Percentiles rank a stretch among this genome's conserved stretches.
These are phyloP conservation scores for Astrocystis sublimbata DNA, from an alignment of 495 filamentous ascomycete genomes.

Conservation along the genomic window DNA sequence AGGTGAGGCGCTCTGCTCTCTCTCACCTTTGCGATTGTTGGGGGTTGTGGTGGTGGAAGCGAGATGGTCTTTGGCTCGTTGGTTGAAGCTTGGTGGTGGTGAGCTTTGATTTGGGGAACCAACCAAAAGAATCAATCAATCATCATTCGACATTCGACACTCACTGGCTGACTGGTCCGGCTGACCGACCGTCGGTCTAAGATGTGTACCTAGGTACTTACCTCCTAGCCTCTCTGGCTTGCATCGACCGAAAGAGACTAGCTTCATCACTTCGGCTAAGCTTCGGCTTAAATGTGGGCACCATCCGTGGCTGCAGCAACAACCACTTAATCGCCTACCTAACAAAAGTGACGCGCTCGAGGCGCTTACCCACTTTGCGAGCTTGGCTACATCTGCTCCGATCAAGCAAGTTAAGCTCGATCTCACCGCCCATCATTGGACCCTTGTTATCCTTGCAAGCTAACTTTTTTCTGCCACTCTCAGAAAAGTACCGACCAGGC, in stretches of 20 bases:
- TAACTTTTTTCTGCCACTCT: conserved; percentile 32
- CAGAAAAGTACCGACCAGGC: no score
- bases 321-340: no score
- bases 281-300: conserved; percentile 1
- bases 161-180: neutral
- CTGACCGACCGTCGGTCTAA: neutral
- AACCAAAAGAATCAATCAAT: conserved; percentile 1
- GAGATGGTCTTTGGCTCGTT: conserved; percentile 19
- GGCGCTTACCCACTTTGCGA: no score
- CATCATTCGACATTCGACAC: conserved; percentile 6
- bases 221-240: no score
- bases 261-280: neutral
- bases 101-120: neutral
- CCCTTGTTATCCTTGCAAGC: neutral
- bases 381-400: neutral
- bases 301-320: no score
- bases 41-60: conserved; percentile 18
- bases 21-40: conserved; percentile 21
- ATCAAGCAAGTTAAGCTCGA: neutral
- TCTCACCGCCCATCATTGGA: conserved; percentile 11
- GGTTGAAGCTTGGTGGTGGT: conserved; percentile 16
- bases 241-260: neutral
- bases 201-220: no score
- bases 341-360: no score
- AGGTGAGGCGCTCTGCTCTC: neutral